A percentile compares a stretch with the other conserved stretches of the same genome.
Evolutionary conservation across 2,329 filamentous ascomycete genomes (phyloP).

Genomic region (Gliomastix tumulicola): DNA sequence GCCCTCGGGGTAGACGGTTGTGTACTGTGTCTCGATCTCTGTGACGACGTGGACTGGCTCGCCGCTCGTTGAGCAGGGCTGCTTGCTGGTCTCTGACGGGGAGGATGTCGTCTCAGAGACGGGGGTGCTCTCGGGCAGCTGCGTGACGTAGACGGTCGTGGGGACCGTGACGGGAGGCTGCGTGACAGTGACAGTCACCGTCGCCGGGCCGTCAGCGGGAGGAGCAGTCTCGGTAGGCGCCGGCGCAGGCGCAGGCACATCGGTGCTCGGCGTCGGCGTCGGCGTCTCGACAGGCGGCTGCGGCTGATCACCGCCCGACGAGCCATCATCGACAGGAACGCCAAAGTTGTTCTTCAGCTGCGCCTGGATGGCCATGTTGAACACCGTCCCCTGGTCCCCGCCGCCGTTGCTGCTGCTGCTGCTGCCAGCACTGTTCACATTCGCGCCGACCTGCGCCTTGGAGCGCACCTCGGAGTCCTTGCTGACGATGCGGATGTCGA

Average conservation of each 20-base stretch:
- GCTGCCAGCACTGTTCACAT: too few species aligned
- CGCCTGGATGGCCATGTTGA: constrained; percentile 32
- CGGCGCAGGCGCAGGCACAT: constrained; percentile 10
- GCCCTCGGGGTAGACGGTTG: constrained; percentile 1
- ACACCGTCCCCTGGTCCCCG: constrained; percentile 27
- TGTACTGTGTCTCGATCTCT: constrained; percentile 3
- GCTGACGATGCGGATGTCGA: constrained; percentile 29
- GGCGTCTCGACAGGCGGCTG: constrained; percentile 8
- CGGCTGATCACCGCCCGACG: constrained; percentile 8
- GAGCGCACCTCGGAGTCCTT: constrained; percentile 9
- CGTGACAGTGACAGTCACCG: constrained; percentile 27
- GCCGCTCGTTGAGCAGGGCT: too few species aligned
- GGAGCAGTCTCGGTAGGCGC: constrained; percentile 1
- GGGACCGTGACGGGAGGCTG: constrained; percentile 28
- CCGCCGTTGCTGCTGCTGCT: neutral
- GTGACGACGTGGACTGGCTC: neutral
- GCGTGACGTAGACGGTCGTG: constrained; percentile 29
- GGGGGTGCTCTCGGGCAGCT: neutral
- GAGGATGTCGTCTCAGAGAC: too few species aligned
- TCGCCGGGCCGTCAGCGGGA: constrained; percentile 9
- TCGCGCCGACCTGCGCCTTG: too few species aligned
- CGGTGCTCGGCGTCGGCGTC: constrained; percentile 8
- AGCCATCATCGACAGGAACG: constrained; percentile 25
- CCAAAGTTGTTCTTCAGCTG: constrained; percentile 39
- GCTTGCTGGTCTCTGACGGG: too few species aligned